These are phyloP conservation scores for Cystobasidium pallidum DNA, from an alignment of 1,284 basidiomycete genomes.

Conservation along the genomic window DNA sequence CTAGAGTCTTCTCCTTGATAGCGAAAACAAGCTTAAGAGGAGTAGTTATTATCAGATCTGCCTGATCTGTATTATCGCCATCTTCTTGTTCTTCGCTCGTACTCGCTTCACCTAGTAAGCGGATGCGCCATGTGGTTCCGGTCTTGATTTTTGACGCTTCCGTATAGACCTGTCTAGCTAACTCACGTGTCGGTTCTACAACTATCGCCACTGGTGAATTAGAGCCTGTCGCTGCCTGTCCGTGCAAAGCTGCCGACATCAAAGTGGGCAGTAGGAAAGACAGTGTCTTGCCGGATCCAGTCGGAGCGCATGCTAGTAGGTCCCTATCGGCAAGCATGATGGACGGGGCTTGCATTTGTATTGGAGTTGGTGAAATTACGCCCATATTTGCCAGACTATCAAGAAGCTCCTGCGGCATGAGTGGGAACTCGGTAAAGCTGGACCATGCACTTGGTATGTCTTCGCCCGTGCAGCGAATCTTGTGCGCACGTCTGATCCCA, in stretches of 20 bases:
- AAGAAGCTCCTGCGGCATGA: conserved; percentile 68
- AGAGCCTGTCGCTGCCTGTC: neutral
- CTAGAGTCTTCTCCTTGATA: conserved; percentile 68
- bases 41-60: conserved; percentile 77
- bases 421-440: conserved; percentile 54
- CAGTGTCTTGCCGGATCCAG: conserved; percentile 91
- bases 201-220: conserved; percentile 66
- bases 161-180: conserved; percentile 94
- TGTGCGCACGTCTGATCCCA: conserved; percentile 46
- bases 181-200: conserved; percentile 88
- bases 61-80: conserved; percentile 54
- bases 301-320: conserved; percentile 87
- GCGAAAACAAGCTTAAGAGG: conserved; percentile 76
- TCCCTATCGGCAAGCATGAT: conserved; percentile 67
- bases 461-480: conserved; percentile 56
- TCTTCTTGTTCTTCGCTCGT: neutral
- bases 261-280: conserved; percentile 84
- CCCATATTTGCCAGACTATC: conserved; percentile 73
- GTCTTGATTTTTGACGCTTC: conserved; percentile 82
- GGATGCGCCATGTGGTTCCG: conserved; percentile 79
- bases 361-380: conserved; percentile 54
- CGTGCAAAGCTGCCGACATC: conserved; percentile 53
- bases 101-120: conserved; percentile 68
- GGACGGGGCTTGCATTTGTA: conserved; percentile 56
- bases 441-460: conserved; percentile 57